These are phyloP conservation scores for Stylonectria norvegica DNA, from an alignment of 2,329 filamentous ascomycete genomes.

Conservation along the genomic window DNA sequence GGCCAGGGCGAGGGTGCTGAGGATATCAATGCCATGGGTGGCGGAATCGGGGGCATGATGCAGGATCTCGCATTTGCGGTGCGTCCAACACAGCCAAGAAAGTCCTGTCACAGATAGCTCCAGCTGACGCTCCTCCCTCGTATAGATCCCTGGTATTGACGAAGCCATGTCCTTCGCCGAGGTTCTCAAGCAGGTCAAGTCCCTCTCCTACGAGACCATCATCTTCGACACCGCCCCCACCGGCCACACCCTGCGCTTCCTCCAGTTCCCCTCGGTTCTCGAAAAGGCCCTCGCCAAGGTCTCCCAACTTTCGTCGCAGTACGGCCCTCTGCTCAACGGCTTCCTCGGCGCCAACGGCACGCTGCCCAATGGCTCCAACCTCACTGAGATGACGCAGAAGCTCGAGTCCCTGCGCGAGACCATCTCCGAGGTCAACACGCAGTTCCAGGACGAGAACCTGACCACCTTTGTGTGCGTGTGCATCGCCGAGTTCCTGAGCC, in stretches of 20 bases:
- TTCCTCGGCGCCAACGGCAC: conserved; percentile 74
- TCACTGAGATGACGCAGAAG: conserved; percentile 90
- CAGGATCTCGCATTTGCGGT: conserved; percentile 96
- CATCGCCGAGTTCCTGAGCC: conserved; percentile 92
- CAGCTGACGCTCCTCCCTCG: too few relatives aligned
- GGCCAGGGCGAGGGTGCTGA: conserved; percentile 72
- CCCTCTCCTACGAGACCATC: conserved; percentile 96
- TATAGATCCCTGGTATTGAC: conserved; percentile 92
- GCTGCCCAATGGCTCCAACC: conserved; percentile 87
- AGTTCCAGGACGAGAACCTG: conserved; percentile 95
- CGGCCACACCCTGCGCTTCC: conserved; percentile 95
- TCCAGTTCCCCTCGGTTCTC: conserved; percentile 96
- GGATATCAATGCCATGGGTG: conserved; percentile 62
- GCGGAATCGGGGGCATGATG: conserved; percentile 90
- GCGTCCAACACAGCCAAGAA: conserved; percentile 41
- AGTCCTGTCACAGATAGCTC: conserved; percentile 2
- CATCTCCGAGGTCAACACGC: conserved; percentile 91
- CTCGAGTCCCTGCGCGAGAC: conserved; percentile 91
- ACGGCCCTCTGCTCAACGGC: conserved; percentile 92
- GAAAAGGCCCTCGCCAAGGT: conserved; percentile 98
- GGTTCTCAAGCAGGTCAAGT: conserved; percentile 98
- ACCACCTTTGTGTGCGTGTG: conserved; percentile 98
- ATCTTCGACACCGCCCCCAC: conserved; percentile 99
- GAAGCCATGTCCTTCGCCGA: conserved; percentile 99
- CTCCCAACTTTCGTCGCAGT: conserved; percentile 88